phyloP scores from a whole-genome alignment of 2,329 filamentous ascomycete species.

The Clonostachys rhizophaga region DNA sequence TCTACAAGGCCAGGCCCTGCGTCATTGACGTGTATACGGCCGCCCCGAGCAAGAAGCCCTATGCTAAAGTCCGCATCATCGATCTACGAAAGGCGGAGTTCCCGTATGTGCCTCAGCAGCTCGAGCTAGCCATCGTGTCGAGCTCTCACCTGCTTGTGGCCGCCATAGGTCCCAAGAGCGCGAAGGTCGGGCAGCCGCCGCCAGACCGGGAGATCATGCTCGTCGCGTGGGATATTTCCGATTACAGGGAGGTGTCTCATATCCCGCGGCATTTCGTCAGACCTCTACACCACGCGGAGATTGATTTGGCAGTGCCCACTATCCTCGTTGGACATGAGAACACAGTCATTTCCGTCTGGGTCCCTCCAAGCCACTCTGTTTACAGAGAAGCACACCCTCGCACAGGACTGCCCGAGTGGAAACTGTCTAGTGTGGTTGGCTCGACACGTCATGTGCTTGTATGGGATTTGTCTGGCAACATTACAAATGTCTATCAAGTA shows the following conservation, averaged over 20 bases:
- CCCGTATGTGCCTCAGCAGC: slow-evolving; percentile 28
- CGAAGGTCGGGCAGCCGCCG: slow-evolving; percentile 27
- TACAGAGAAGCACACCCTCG: slow-evolving; percentile 6
- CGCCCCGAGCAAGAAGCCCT: slow-evolving; percentile 26
- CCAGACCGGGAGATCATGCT: slow-evolving; percentile 29
- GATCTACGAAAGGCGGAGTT: slow-evolving; percentile 25
- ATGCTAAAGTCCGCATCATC: slow-evolving; percentile 24
- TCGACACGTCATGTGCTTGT: slow-evolving; percentile 26
- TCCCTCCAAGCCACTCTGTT: slow-evolving; percentile 16
- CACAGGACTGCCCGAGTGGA: slow-evolving; percentile 13
- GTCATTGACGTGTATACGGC: slow-evolving; percentile 25
- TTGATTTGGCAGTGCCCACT: slow-evolving; percentile 30
- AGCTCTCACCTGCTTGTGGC: slow-evolving; percentile 29
- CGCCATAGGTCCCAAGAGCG: slow-evolving; percentile 30
- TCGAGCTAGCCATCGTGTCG: slow-evolving; percentile 30
- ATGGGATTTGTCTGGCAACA: slow-evolving; percentile 30
- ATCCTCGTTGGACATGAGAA: slow-evolving; percentile 29
- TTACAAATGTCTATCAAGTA: slow-evolving; percentile 28
- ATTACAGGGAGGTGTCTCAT: slow-evolving; percentile 12
- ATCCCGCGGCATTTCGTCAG: slow-evolving; percentile 27
- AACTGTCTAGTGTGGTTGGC: slow-evolving; percentile 23
- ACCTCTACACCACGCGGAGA: slow-evolving; percentile 28
- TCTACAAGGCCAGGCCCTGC: slow-evolving; percentile 23
- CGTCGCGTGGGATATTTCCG: slow-evolving; percentile 29
- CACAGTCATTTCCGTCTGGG: slow-evolving; percentile 32